Conservation (phyloP, 2,329 filamentous ascomycete genomes). For the Rhynchosporium agropyri region DNA sequence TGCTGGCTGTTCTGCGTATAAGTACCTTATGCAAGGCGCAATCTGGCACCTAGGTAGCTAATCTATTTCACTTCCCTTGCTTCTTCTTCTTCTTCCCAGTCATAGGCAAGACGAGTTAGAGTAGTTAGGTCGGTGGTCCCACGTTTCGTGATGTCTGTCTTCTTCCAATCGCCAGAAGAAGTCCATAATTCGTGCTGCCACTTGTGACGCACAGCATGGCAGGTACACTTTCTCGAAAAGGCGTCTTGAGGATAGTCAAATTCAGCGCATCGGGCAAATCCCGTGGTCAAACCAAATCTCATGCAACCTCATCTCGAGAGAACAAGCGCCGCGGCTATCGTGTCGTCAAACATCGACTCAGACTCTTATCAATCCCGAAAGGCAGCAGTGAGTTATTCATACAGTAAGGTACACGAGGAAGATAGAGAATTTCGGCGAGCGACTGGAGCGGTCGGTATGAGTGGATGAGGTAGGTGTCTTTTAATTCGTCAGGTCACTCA, state of each 20-base stretch:
- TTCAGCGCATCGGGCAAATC: neutral
- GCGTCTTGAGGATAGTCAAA: neutral
- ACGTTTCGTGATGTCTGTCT: neutral
- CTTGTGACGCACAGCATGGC: neutral
- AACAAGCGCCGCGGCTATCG: neutral
- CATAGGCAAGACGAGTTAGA: neutral
- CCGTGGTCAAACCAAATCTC: neutral
- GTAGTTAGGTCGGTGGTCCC: neutral
- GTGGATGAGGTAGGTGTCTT: too few species aligned
- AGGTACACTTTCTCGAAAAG: neutral
- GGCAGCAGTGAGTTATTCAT: too few species aligned
- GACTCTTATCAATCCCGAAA: neutral
- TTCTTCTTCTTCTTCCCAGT: neutral
- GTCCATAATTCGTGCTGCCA: neutral
- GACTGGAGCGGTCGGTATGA: too few species aligned
- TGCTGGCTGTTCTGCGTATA: slow-evolving; percentile 11
- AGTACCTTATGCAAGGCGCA: slow-evolving; percentile 5
- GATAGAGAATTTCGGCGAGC: too few species aligned
- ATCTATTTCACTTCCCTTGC: neutral
- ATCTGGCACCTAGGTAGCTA: neutral
- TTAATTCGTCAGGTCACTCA: too few species aligned
- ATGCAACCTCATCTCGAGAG: neutral
- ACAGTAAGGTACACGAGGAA: too few species aligned
- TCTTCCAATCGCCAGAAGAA: slow-evolving; percentile 1
- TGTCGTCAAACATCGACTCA: neutral